phyloP scores from a whole-genome alignment of 768 basidiomycete species.

The Tylopilus sp. region DNA sequence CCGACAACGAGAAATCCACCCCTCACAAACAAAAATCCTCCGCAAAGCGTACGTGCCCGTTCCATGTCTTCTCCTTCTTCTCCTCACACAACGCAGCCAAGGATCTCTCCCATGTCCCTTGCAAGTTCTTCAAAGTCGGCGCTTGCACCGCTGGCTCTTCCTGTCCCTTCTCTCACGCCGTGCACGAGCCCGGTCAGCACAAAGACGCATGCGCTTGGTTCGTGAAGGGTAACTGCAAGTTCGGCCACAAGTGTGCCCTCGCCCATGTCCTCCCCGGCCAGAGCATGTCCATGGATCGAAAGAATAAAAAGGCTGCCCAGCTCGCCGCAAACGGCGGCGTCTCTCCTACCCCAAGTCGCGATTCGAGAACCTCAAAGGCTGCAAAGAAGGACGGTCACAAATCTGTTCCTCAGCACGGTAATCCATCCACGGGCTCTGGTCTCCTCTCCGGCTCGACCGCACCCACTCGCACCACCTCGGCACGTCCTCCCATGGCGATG shows the following conservation, averaged over 20 bases:
- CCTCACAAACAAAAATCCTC: conserved; percentile 25
- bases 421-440: conserved; percentile 13
- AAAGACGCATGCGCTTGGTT: conserved; percentile 89
- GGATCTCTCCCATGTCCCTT: conserved; percentile 93
- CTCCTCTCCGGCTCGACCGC: conserved; percentile 59
- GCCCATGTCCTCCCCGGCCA: conserved; percentile 94
- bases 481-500: conserved; percentile 63
- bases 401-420: conserved; percentile 15
- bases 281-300: conserved; percentile 91
- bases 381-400: conserved; percentile 36
- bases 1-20: conserved; percentile 18
- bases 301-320: conserved; percentile 94
- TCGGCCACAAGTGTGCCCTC: conserved; percentile 82
- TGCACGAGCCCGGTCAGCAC: conserved; percentile 68
- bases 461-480: conserved; percentile 50
- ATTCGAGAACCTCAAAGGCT: conserved; percentile 33
- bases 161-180: conserved; percentile 90
- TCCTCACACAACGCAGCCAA: conserved; percentile 48
- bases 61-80: neutral
- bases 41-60: conserved; percentile 27
- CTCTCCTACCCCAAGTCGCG: conserved; percentile 26
- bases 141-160: conserved; percentile 91
- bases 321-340: conserved; percentile 49
- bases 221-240: conserved; percentile 89
- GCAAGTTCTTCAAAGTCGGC: conserved; percentile 95